Evolutionary conservation across 495 filamentous ascomycete genomes (phyloP), one percentile per base, ranked within the genome.

Genomic region (Pseudomonodictys pantanalensis): DNA sequence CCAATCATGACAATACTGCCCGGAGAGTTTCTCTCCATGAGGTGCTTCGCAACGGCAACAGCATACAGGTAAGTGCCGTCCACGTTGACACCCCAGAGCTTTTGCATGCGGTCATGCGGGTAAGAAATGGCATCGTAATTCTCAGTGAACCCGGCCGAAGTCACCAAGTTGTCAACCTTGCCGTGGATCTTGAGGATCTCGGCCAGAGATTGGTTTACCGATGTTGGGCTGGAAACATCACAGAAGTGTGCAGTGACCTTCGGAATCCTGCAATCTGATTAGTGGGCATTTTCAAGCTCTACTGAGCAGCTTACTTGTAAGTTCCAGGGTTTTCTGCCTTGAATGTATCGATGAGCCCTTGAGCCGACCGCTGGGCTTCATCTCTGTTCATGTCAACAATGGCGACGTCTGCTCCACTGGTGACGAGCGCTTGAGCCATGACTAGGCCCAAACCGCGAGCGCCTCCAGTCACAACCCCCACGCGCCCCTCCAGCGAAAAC

Each of bases 1-100:
- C 91, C 91, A 64, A 97, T 96, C 77, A 96, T 89, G 58, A 97
- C 88, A 72, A 97, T 90, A 74, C 86, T 92, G 4, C 93, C 92
- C 3, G 82, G 78, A 15, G 79, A 77, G 62, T 90, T 83, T 60
- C 89, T 83, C 65, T 84, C 85, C 85, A 96, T 92, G 58, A 98
- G 73, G 65, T 97, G 92, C 70, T 88, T 87, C 15, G 92, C 92
- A 17, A 96, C 85, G 20, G 82, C 86, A 11, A 83, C 86, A 1
- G 92, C 90, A 70, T 91, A 95, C 20, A 95, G 75, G 64, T 95
- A 97, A 18, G 92, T 96, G 12, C 93, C 93, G 62, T 98, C 87
- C 0, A 97, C 91, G 62, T 97, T 96, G 66, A 97, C 92, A 11
- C 84, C 85, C 90, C 89, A 95, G 15, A 97, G 82, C 77, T 93